Evolutionary conservation across 169 alveolate genomes (phyloP).

Genomic region (Cryptosporidium meleagridis): DNA sequence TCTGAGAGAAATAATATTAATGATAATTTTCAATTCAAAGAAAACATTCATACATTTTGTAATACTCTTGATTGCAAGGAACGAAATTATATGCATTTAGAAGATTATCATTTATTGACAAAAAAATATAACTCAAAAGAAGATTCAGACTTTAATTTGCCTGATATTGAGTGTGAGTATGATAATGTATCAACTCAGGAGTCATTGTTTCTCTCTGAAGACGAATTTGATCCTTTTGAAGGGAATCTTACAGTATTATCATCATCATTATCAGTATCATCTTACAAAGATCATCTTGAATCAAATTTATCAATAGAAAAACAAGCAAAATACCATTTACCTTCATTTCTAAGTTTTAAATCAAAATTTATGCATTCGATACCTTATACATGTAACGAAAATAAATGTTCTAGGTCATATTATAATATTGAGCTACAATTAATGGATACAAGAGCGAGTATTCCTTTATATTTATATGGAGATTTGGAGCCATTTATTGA

Average conservation of each 20-base stretch:
- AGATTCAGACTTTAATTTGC: background rate
- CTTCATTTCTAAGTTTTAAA: background rate
- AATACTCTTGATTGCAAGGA: background rate
- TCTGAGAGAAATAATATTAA: background rate
- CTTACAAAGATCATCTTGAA: background rate
- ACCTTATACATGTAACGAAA: background rate
- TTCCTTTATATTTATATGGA: conserved; percentile 61
- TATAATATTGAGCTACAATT: conserved; percentile 45
- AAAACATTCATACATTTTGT: background rate
- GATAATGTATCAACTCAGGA: background rate
- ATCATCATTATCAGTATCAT: background rate
- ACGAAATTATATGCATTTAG: background rate
- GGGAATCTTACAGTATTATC: background rate
- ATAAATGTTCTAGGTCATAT: background rate
- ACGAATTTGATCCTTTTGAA: background rate
- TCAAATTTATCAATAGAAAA: no score
- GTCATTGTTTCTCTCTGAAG: background rate
- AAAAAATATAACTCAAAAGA: background rate
- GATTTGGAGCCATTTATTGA: background rate
- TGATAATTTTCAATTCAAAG: background rate
- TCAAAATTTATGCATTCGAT: background rate
- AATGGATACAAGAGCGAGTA: conserved; percentile 10
- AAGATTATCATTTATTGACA: background rate
- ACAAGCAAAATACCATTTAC: background rate
- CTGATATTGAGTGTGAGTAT: background rate